Conservation (phyloP, 2,329 filamentous ascomycete genomes). For the Sclerotinia glacialis region DNA sequence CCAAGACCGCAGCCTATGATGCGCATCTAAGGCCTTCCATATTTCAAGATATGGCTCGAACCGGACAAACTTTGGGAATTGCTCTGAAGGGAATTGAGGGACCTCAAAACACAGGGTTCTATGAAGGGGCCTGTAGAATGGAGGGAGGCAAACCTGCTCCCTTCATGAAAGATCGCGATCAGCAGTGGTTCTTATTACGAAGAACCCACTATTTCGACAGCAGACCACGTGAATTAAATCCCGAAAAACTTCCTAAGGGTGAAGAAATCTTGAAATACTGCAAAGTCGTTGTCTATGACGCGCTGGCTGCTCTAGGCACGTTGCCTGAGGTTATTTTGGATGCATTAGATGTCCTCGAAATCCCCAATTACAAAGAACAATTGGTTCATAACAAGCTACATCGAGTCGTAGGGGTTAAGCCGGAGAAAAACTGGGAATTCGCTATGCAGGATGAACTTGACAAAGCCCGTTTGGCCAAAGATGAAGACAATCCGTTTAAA, state of each 20-base stretch:
- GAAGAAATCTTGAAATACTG: slow-evolving; percentile 31
- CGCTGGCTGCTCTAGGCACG: slow-evolving; percentile 34
- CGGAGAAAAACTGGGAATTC: not conserved
- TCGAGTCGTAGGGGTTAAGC: not conserved
- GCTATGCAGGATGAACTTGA: slow-evolving; percentile 3
- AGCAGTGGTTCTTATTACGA: slow-evolving; percentile 32
- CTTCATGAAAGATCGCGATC: slow-evolving; percentile 15
- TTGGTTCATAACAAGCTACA: not conserved
- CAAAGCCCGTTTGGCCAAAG: not conserved
- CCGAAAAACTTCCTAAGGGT: slow-evolving; percentile 23
- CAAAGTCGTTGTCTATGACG: slow-evolving; percentile 35
- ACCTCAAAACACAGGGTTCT: slow-evolving; percentile 33
- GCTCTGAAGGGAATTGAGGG: slow-evolving; percentile 31
- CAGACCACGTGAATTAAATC: slow-evolving; percentile 14
- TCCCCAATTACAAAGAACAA: not conserved
- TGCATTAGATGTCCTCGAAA: slow-evolving; percentile 25
- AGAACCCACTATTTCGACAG: slow-evolving; percentile 30
- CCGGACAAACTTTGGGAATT: slow-evolving; percentile 29
- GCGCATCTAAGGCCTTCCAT: slow-evolving; percentile 27
- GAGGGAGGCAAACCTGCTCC: not conserved
- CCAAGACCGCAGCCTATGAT: slow-evolving; percentile 32
- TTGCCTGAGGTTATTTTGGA: slow-evolving; percentile 32
- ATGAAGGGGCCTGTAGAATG: slow-evolving; percentile 25
- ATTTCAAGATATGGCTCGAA: slow-evolving; percentile 28
- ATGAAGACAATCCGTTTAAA: not conserved